These are phyloP conservation scores for Hypomyces rosellus DNA, from an alignment of 2,329 filamentous ascomycete species.

Conservation along the genomic window DNA sequence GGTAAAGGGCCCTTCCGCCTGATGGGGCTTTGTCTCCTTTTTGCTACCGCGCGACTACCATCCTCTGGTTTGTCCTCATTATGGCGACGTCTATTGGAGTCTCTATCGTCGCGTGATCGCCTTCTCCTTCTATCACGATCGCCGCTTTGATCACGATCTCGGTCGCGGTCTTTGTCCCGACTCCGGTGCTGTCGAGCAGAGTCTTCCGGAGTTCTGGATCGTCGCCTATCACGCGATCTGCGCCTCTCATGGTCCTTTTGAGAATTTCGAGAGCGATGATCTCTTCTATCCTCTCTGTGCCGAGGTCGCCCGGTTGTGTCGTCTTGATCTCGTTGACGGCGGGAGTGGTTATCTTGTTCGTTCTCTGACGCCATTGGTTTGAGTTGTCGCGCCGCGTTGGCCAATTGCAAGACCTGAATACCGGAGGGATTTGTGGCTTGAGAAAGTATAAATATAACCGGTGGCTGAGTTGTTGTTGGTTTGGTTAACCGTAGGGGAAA, in stretches of 20 bases:
- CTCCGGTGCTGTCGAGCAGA: constrained; percentile 13
- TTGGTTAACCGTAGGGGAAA: too few species aligned
- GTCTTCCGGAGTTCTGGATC: constrained; percentile 27
- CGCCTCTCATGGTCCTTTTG: constrained; percentile 20
- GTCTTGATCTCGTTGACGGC: constrained; percentile 7
- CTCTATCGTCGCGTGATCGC: constrained; percentile 28
- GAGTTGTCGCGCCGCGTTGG: too few species aligned
- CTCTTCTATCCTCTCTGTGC: constrained; percentile 16
- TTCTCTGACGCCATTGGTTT: constrained; percentile 22
- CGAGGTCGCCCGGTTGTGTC: constrained; percentile 7
- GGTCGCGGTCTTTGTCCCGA: constrained; percentile 4
- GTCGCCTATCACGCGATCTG: constrained; percentile 25
- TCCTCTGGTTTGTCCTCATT: constrained; percentile 17
- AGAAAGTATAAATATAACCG: too few species aligned
- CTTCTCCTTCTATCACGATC: constrained; percentile 22
- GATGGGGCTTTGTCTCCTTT: constrained; percentile 20
- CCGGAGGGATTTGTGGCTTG: too few species aligned
- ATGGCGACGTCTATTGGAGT: constrained; percentile 20
- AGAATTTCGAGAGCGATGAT: constrained; percentile 15
- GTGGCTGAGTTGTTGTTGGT: too few species aligned
- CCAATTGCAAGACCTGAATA: too few species aligned
- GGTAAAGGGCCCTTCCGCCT: constrained; percentile 46
- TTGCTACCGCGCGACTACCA: constrained; percentile 8
- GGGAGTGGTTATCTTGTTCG: constrained; percentile 15
- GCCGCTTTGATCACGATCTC: constrained; percentile 11